Conservation (phyloP, 305 asterid genomes). For the Solanum hybrid region DNA sequence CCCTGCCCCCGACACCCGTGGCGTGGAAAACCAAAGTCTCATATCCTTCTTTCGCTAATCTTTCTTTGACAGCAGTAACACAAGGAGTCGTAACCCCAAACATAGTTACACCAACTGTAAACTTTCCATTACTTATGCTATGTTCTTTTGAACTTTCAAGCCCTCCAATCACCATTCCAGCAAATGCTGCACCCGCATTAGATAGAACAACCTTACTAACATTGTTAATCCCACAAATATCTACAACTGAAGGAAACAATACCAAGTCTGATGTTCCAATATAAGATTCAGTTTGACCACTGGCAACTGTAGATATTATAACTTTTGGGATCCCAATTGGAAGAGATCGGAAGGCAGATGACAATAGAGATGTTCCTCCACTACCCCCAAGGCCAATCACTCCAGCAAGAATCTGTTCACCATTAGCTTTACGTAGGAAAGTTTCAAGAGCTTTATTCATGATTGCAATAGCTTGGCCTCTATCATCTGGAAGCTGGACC, state of each 20-base stretch:
- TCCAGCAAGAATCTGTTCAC: conserved; percentile 47
- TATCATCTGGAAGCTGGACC: conserved; percentile 52
- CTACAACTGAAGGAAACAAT: conserved; percentile 91
- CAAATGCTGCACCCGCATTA: conserved; percentile 75
- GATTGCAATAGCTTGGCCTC: conserved; percentile 61
- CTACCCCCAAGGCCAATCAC: conserved; percentile 93
- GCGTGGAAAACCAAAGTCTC: conserved; percentile 88
- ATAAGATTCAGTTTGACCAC: conserved; percentile 86
- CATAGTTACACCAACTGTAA: conserved; percentile 85
- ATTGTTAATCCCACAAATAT: conserved; percentile 84
- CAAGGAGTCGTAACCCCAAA: conserved; percentile 96
- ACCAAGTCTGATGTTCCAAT: conserved; percentile 91
- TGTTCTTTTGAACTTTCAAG: conserved; percentile 25
- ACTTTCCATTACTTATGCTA: conserved; percentile 22
- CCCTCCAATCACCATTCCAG: conserved; percentile 76
- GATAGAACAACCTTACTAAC: conserved; percentile 65
- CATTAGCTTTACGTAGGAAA: conserved; percentile 39
- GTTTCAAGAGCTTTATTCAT: conserved; percentile 53
- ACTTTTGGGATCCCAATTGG: conserved; percentile 82
- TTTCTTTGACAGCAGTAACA: conserved; percentile 72
- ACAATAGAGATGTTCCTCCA: conserved; percentile 84
- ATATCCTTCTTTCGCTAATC: conserved; percentile 69
- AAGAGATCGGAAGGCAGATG: conserved; percentile 74
- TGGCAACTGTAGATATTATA: conserved; percentile 82
- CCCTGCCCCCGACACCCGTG: conserved; percentile 98